Conservation (phyloP, 2,329 filamentous ascomycete genomes). For the Fusarium sp. region DNA sequence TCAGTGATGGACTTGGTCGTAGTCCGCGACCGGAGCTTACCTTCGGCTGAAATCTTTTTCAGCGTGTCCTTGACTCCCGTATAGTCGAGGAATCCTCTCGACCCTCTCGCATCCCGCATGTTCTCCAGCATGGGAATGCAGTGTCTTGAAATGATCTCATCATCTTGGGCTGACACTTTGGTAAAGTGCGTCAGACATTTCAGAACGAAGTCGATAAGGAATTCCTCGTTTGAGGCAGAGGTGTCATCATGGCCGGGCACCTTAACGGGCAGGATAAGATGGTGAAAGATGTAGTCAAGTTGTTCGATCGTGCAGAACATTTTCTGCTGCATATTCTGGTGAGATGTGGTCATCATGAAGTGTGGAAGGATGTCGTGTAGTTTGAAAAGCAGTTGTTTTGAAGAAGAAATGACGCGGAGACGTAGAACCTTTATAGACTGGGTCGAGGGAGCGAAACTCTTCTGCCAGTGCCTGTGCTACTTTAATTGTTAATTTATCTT, state of each 20-base stretch:
- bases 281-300: background rate
- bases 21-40: background rate
- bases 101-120: background rate
- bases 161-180: background rate
- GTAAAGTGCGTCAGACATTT: background rate
- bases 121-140: background rate
- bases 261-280: background rate
- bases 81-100: background rate
- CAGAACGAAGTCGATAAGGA: background rate
- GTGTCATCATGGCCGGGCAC: background rate
- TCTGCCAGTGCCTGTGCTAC: no score
- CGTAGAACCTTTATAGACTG: no score
- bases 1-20: background rate
- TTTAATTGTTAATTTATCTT: no score
- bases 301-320: background rate
- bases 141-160: rapidly evolving
- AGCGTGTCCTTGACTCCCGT: background rate
- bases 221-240: background rate
- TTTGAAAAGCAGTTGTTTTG: rapidly evolving
- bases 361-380: no score
- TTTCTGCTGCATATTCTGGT: background rate
- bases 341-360: background rate
- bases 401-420: no score
- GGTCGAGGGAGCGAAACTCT: no score
- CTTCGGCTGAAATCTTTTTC: background rate